Base-by-base conservation (phyloP, 129 eudicot genomes). In the Sambucus nigra region DNA sequence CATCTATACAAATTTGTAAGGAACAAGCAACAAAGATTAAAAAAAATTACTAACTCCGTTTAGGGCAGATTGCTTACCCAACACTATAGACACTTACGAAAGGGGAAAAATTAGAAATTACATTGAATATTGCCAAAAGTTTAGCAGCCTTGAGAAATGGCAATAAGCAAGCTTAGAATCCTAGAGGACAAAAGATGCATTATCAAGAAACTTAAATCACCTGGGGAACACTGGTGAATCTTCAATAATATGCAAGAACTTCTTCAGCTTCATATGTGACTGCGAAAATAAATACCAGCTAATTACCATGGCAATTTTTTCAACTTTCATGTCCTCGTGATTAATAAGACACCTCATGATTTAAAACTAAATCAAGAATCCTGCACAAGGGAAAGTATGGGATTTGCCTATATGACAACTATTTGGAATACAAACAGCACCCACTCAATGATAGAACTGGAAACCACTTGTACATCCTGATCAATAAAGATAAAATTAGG, bases 211-310 rank as follows among this genome's bases (percentile, higher is more conserved):
- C 51, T 27, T 57, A 16, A 52, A 16, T 91, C n/a, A 91, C 98
- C 98, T 82, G 47, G 98, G 98, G 57, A 62, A 91, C 33, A 91
- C 94, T 52, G 89, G 94, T 18, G 98, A 91, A 17, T 68, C 64
- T 69, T 83, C 95, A 46, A 91, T 85, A 22, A 91, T 91, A 69
- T 82, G 95, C 82, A 91, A 67, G 84, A 63, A 86, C 56, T 86
- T 91, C 79, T 91, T 91, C 82, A 91, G 60, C 61, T 91, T 91
- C 79, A 85, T 5, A 70, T 91, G 95, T 45, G 94, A 76, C 98
- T 91, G 95, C 59, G 39, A 76, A 70, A 62, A 53, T 17, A 69
- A 24, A 44, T 48, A 40, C 49, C 50, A 66, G 68, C 25, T 45
- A 51, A n/a, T 42, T n/a, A n/a, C n/a, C n/a, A 16, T 23, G 27